phyloP scores from a whole-genome alignment of 2,329 filamentous ascomycete species.

The Aspergillus neotritici region DNA sequence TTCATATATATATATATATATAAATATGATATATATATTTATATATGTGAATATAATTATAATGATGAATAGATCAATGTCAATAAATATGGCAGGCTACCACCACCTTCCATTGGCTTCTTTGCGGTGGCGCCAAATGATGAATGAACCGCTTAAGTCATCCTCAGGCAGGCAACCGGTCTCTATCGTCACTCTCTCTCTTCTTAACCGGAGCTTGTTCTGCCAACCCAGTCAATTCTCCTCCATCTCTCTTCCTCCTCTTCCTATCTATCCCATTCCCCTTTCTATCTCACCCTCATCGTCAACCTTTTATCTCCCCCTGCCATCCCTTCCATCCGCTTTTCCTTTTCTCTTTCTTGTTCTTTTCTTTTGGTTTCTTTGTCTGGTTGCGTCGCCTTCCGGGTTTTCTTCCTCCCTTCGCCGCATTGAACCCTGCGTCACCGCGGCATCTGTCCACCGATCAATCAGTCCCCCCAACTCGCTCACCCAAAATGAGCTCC shows the following conservation, averaged over 20 bases:
- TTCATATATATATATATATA: not conserved
- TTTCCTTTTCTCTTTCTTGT: slow-evolving; percentile 6
- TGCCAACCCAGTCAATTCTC: slow-evolving; percentile 25
- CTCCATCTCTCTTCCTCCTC: slow-evolving; percentile 14
- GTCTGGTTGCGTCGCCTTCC: not conserved
- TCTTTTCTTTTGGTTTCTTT: slow-evolving; percentile 5
- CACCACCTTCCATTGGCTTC: slow-evolving; percentile 32
- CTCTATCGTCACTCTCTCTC: slow-evolving; percentile 37
- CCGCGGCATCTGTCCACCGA: slow-evolving; percentile 2
- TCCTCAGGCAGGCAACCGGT: slow-evolving; percentile 12
- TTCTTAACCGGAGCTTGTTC: slow-evolving; percentile 30
- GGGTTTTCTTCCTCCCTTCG: no score
- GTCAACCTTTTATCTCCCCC: slow-evolving; percentile 7
- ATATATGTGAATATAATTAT: no score
- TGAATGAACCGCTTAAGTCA: slow-evolving; percentile 26
- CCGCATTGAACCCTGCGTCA: no score
- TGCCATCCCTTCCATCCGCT: slow-evolving; percentile 9
- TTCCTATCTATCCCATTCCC: slow-evolving; percentile 8
- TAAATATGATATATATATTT: not conserved
- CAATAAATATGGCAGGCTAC: slow-evolving; percentile 37
- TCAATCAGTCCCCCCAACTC: slow-evolving; percentile 12
- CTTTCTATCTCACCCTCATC: slow-evolving; percentile 3
- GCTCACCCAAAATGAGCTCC: slow-evolving; percentile 59
- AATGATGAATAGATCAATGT: no score
- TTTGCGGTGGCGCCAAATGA: slow-evolving; percentile 22